Evolutionary conservation across 192 early-diverging fungal species (phyloP).

Genomic region (Paraglomus brasilianum): DNA sequence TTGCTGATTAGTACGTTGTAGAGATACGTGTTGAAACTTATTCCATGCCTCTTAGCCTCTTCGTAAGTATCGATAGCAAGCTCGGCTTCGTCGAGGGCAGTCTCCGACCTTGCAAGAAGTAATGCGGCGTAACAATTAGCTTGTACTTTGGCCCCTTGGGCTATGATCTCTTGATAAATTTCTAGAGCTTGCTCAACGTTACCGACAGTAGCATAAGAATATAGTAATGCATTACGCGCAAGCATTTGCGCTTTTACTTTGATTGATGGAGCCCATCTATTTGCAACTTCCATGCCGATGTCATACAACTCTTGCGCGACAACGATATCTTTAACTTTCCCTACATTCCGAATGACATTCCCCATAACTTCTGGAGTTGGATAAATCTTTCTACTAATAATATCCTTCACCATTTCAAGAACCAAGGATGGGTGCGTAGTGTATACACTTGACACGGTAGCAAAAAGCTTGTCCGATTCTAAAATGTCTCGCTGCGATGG

Average conservation of each 20-base stretch:
- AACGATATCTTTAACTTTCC: conserved; percentile 8
- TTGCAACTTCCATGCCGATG: not conserved
- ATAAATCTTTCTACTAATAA: conserved; percentile 12
- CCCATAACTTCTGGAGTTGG: conserved; percentile 21
- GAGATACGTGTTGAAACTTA: conserved; percentile 54
- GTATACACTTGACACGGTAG: not conserved
- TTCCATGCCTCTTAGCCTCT: conserved; percentile 52
- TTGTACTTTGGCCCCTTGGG: conserved; percentile 44
- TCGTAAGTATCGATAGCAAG: conserved; percentile 54
- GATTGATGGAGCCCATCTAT: conserved; percentile 2
- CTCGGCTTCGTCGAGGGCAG: conserved; percentile 49
- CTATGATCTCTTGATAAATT: conserved; percentile 48
- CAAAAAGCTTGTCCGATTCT: not conserved
- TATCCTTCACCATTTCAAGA: not conserved
- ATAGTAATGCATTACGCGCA: conserved; percentile 22
- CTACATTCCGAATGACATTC: conserved; percentile 22
- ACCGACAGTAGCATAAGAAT: conserved; percentile 8
- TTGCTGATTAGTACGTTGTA: conserved; percentile 63
- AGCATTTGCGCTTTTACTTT: not conserved
- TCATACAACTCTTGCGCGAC: conserved; percentile 20
- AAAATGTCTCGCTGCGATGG: conserved; percentile 11
- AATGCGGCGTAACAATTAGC: conserved; percentile 54
- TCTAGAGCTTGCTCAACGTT: conserved; percentile 9
- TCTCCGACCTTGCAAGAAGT: conserved; percentile 47
- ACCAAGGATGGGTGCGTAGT: not conserved